These are phyloP conservation scores for Zasmidium citrigriseum DNA, from an alignment of 2,329 filamentous ascomycete species.

Conservation along the genomic window DNA sequence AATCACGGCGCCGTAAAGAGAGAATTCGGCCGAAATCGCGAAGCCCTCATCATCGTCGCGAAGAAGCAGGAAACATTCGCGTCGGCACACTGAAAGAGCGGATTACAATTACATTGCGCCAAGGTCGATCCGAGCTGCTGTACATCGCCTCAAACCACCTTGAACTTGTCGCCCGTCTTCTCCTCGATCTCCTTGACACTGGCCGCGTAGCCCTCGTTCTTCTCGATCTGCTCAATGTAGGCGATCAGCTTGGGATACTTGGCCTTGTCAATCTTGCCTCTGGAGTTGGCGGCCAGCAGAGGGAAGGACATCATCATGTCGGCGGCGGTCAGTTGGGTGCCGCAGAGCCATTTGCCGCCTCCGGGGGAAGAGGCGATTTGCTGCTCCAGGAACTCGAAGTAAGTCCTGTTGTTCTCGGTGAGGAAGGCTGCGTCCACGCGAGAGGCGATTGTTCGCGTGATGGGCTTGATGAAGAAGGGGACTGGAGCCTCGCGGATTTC, in stretches of 20 bases:
- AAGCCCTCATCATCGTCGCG: no score
- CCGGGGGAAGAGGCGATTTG: conserved; percentile 50
- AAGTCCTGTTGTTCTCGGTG: conserved; percentile 47
- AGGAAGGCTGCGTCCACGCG: conserved; percentile 49
- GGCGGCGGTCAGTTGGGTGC: conserved; percentile 50
- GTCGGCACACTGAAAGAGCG: not conserved
- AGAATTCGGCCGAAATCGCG: not conserved
- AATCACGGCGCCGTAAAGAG: not conserved
- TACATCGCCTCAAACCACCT: conserved; percentile 5
- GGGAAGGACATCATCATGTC: conserved; percentile 57
- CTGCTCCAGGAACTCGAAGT: conserved; percentile 54
- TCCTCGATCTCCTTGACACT: conserved; percentile 54
- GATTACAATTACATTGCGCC: not conserved
- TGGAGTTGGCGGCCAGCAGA: conserved; percentile 45
- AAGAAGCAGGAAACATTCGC: not conserved
- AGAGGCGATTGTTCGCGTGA: conserved; percentile 58
- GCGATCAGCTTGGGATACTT: conserved; percentile 50
- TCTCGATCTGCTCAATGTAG: conserved; percentile 49
- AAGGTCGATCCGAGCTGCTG: not conserved
- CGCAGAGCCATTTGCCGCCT: conserved; percentile 54
- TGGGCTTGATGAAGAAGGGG: conserved; percentile 69
- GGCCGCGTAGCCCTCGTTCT: conserved; percentile 47
- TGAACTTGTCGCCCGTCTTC: conserved; percentile 34
- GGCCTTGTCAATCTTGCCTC: conserved; percentile 40
- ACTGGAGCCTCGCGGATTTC: conserved; percentile 52